Evolutionary conservation across 805 yeast species (phyloP).

Genomic region (Candida pini): DNA sequence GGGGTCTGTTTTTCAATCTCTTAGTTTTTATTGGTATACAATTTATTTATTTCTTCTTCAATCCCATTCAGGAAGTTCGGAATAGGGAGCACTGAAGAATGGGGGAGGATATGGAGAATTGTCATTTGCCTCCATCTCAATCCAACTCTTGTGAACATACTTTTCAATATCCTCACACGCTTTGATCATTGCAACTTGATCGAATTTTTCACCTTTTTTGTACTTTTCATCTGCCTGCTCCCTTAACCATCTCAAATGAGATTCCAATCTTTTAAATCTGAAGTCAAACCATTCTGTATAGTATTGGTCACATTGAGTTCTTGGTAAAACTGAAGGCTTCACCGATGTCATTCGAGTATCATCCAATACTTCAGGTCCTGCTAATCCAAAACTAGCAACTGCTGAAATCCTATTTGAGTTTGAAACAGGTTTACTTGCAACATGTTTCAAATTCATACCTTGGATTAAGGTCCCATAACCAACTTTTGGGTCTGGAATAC

Average conservation of each 20-base stretch:
- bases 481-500: slow-evolving; percentile 31
- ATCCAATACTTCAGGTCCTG: slow-evolving; percentile 20
- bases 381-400: slow-evolving; percentile 23
- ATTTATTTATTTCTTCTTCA: too few relatives aligned
- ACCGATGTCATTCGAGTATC: slow-evolving; percentile 22
- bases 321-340: slow-evolving; percentile 24
- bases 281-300: slow-evolving; percentile 26
- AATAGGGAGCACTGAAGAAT: slow-evolving; percentile 10
- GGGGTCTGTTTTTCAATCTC: too few relatives aligned
- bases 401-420: slow-evolving; percentile 24
- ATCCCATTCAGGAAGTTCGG: slow-evolving; percentile 2
- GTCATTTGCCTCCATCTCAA: slow-evolving; percentile 23
- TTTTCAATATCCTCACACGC: slow-evolving; percentile 19
- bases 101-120: slow-evolving; percentile 15
- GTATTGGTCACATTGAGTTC: slow-evolving; percentile 22
- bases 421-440: slow-evolving; percentile 32
- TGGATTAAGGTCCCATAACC: slow-evolving; percentile 39
- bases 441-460: too few relatives aligned
- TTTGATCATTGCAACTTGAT: slow-evolving; percentile 10
- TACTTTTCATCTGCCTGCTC: slow-evolving; percentile 8
- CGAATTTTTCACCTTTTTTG: too few relatives aligned
- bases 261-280: slow-evolving; percentile 19
- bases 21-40: too few relatives aligned
- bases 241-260: slow-evolving; percentile 13
- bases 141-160: slow-evolving; percentile 18